Evolutionary conservation across 768 basidiomycete genomes (phyloP).

Genomic region (Flagelloscypha sp.): DNA sequence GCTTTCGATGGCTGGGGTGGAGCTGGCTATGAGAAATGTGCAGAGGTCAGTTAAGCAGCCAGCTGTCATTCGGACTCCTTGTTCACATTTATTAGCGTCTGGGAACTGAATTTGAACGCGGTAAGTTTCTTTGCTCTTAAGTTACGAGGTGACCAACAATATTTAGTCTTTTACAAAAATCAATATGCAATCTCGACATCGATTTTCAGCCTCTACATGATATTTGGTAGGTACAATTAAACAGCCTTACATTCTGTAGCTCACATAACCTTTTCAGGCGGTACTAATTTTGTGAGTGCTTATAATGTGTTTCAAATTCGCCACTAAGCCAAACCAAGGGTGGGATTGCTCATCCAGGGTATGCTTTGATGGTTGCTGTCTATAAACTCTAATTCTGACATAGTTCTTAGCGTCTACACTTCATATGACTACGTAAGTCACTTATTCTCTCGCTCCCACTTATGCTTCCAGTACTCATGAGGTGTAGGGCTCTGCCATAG

Average conservation of each 20-base stretch:
- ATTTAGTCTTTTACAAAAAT: conserved; percentile 44
- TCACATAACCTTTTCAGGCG: too few relatives aligned
- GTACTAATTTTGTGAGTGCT: conserved; percentile 39
- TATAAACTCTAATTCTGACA: conserved; percentile 1
- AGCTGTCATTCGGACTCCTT: too few relatives aligned
- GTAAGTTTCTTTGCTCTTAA: too few relatives aligned
- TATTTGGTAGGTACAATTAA: too few relatives aligned
- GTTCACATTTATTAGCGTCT: too few relatives aligned
- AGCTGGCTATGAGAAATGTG: conserved; percentile 25
- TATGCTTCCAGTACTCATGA: background rate
- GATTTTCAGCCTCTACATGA: conserved; percentile 43
- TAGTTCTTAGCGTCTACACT: conserved; percentile 27
- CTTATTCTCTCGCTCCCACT: background rate
- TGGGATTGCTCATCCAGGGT: conserved; percentile 30
- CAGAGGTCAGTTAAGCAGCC: conserved; percentile 22
- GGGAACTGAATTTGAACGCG: conserved; percentile 40
- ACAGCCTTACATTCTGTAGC: too few relatives aligned
- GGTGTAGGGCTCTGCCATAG: conserved; percentile 37
- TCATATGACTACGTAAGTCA: conserved; percentile 35
- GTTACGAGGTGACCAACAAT: background rate
- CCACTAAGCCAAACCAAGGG: too few relatives aligned
- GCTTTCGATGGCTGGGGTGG: conserved; percentile 46
- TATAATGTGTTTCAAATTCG: conserved; percentile 6
- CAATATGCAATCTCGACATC: conserved; percentile 40
- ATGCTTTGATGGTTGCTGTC: background rate